Evolutionary conservation across 179 eudicot genomes (phyloP).

Genomic region (Actinidia chinensis): DNA sequence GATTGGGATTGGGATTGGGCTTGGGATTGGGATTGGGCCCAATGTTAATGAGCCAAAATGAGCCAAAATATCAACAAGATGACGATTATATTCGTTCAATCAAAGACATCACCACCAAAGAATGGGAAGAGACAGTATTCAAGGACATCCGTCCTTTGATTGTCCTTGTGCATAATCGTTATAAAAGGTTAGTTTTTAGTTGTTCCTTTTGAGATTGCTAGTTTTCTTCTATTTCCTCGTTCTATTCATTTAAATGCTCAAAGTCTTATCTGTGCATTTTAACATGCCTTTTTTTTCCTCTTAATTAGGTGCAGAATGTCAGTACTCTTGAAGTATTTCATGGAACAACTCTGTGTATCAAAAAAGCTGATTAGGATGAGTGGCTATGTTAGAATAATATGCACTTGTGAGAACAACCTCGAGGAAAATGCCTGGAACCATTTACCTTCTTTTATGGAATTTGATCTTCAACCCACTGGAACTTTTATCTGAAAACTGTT

Average conservation of each 20-base stretch:
- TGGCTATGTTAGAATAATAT: background rate
- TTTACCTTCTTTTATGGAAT: background rate
- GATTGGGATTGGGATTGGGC: too few relatives aligned
- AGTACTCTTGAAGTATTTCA: background rate
- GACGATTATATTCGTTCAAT: slow-evolving; percentile 94
- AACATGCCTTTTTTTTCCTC: background rate
- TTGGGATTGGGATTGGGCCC: too few relatives aligned
- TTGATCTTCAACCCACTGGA: background rate
- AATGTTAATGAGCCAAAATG: too few relatives aligned
- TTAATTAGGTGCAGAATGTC: background rate
- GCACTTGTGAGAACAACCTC: background rate
- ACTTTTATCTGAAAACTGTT: background rate
- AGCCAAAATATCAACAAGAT: too few relatives aligned
- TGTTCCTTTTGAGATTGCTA: background rate
- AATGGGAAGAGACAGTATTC: slow-evolving; percentile 89
- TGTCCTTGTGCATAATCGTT: slow-evolving; percentile 88
- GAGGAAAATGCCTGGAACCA: background rate
- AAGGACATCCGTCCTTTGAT: slow-evolving; percentile 91
- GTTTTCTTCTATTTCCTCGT: background rate
- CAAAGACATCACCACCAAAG: slow-evolving; percentile 64
- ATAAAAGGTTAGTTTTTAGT: slow-evolving; percentile 58
- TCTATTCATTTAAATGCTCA: background rate
- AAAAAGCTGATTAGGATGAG: background rate
- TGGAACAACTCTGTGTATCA: too few relatives aligned
- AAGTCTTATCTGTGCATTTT: background rate